A percentile compares a stretch with the other conserved stretches of the same genome.
Evolutionary conservation across 495 filamentous ascomycete species (phyloP).

Genomic region (Aspergillus affinis): DNA sequence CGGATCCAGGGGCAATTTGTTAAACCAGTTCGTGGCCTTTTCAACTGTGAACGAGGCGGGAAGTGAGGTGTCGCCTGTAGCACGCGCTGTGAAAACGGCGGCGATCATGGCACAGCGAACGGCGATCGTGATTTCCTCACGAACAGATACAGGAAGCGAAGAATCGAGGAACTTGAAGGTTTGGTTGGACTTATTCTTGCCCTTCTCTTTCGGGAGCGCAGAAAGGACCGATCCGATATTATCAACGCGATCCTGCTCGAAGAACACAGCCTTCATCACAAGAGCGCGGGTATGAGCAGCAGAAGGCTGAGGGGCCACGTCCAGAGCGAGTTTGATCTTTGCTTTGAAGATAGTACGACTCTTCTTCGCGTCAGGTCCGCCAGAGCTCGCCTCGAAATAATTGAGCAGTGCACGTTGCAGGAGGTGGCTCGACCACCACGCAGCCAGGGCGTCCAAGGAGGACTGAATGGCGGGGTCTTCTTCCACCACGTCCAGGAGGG

Average conservation of each 20-base stretch:
- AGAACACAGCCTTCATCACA: conserved; percentile 59
- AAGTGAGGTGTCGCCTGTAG: conserved; percentile 33
- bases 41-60: conserved; percentile 41
- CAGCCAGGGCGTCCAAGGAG: conserved; percentile 83
- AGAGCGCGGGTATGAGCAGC: conserved; percentile 75
- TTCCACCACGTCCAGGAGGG: conserved; percentile 78
- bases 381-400: conserved; percentile 54
- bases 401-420: conserved; percentile 67
- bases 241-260: conserved; percentile 40
- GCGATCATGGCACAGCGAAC: conserved; percentile 81
- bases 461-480: conserved; percentile 85
- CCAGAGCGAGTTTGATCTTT: conserved; percentile 66
- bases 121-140: conserved; percentile 66
- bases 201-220: conserved; percentile 47
- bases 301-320: conserved; percentile 76
- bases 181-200: conserved; percentile 28
- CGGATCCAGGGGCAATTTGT: conserved; percentile 44
- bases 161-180: conserved; percentile 46
- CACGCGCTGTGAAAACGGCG: conserved; percentile 54
- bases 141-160: conserved; percentile 49
- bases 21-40: conserved; percentile 46
- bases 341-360: conserved; percentile 49
- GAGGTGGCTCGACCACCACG: conserved; percentile 83
- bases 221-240: conserved; percentile 52
- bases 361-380: conserved; percentile 38